Evolutionary conservation across 2,329 filamentous ascomycete species (phyloP).

Genomic region (Cytospora chrysosperma): DNA sequence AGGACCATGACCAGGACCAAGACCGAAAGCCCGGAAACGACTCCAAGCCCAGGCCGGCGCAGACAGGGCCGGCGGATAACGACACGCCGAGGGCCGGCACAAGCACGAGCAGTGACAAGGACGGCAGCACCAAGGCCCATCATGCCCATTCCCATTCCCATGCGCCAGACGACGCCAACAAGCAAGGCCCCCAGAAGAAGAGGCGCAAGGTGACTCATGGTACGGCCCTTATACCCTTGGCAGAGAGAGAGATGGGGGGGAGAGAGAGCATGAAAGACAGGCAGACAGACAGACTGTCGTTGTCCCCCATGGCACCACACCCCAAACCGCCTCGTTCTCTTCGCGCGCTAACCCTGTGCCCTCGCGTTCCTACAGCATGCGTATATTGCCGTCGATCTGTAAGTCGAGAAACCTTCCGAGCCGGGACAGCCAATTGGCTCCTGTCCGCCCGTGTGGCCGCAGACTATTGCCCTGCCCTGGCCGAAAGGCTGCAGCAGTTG

Average conservation of each 20-base stretch:
- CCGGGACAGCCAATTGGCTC: constrained; percentile 26
- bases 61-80: constrained; percentile 16
- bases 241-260: too few species aligned
- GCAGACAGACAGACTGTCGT: constrained; percentile 27
- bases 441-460: constrained; percentile 16
- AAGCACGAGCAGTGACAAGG: constrained; percentile 20
- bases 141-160: constrained; percentile 31
- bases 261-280: too few species aligned
- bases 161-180: constrained; percentile 41
- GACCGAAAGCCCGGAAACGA: constrained; percentile 40
- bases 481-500: constrained; percentile 23
- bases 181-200: constrained; percentile 63
- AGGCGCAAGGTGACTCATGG: constrained; percentile 87
- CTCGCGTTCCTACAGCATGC: constrained; percentile 64
- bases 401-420: constrained; percentile 48
- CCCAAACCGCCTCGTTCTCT: constrained; percentile 26
- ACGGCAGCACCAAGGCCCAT: constrained; percentile 24
- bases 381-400: constrained; percentile 89
- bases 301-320: constrained; percentile 23
- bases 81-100: constrained; percentile 20
- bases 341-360: constrained; percentile 32
- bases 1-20: too few species aligned
- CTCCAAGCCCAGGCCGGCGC: constrained; percentile 35
- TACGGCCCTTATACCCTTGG: constrained; percentile 48
- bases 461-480: constrained; percentile 24